Evolutionary conservation across 2,329 filamentous ascomycete species (phyloP), one percentile per base, ranked within the genome.

Genomic region (Penicillium janthinellum): DNA sequence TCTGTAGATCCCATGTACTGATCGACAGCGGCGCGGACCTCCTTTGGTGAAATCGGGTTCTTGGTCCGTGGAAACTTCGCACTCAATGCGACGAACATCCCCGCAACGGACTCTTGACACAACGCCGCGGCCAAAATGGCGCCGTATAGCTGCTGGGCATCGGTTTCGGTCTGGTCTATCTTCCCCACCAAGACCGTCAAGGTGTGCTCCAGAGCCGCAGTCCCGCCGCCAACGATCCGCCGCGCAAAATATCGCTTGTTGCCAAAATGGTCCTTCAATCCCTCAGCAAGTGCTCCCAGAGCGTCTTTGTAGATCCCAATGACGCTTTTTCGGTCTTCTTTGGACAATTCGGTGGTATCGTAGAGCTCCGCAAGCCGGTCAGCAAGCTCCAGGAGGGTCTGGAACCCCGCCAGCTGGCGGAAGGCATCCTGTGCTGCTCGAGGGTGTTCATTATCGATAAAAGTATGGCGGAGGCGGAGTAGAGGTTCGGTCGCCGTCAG

Each of bases 231-330:
- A 59, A 90, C 85, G 34, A 96, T 86, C 65, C 87, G 84, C 66
- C 87, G 88, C 59, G 87, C 85, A 73, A 98, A 98, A 79, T 94
- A 97, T 67, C 90, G 86, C 70, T 89, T 86, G 77, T 98, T 99
- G 20, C 93, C 94, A 49, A 89, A 83, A 75, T 98, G 92, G 48
- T 87, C 87, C 56, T 87, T 85, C 65, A 99, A 84, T 14, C 88
- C 87, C 50, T 89, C 88, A 1, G 90, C 88, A 31, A 98, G 78
- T 14, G 95, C 86, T 35, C 86, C 74, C 59, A 80, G 62, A 20
- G 72, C 67, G 64, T 81, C 78, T 62, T 77, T 86, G 41, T 95
- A 80, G n/a, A 90, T 83, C 8, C 84, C 84, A 69, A 92, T 86
- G 17, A 96, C 79, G 17, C 81, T 78, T 73, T 88, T 90, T 61